Base-by-base conservation (phyloP, 208 protist species). In the Acanthamoeba polyphaga region DNA sequence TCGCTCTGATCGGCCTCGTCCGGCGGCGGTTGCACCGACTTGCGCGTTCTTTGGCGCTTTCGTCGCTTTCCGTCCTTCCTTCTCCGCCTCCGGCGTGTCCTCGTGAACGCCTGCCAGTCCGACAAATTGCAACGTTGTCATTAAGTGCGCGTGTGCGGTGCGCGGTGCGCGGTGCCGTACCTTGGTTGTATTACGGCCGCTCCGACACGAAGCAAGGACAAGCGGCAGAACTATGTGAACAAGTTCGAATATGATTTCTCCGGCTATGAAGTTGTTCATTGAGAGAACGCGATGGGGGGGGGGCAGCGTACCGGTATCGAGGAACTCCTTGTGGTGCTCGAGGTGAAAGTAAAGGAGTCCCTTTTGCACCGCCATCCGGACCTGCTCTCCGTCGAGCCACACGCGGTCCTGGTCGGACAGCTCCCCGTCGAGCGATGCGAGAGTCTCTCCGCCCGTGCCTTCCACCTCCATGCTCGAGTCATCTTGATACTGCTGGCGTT, bases 291-390 rank as follows among this genome's bases (percentile, higher is more conserved):
- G n/a, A n/a, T n/a, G n/a, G n/a, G n/a, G n/a, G n/a, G n/a, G 22
- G 2, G 24, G 8, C 6, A 13, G 24, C 49, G 51, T 60, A 92
- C 38, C 87, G 7, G 70, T 84, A 17, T 94, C 91, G 24, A 94
- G 72, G 38, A 94, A 94, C 29, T 78, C 91, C 32, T 43, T 29
- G 53, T 94, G 72, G 53, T 94, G 70, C 13, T 94, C 58, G 53
- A 94, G 91, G 24, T 51, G 38, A 70, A 32, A 85, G 43, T 94
- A 13, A 7, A 94, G 58, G n/a, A 94, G 91, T 0, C 91, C 91
- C 91, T 94, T 94, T 38, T 80, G 74, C 24, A 94, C 51, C 17
- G 62, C 19, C 74, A 94, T 70, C 34, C 27, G 32, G 13, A 92
- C 58, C 3, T 92, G 87, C 32, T 92, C 46, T 19, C 27, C 43